A percentile compares a stretch with the other conserved stretches of the same genome.
phyloP scores from a whole-genome alignment of 805 yeast species.

The Candida stauntonica region DNA sequence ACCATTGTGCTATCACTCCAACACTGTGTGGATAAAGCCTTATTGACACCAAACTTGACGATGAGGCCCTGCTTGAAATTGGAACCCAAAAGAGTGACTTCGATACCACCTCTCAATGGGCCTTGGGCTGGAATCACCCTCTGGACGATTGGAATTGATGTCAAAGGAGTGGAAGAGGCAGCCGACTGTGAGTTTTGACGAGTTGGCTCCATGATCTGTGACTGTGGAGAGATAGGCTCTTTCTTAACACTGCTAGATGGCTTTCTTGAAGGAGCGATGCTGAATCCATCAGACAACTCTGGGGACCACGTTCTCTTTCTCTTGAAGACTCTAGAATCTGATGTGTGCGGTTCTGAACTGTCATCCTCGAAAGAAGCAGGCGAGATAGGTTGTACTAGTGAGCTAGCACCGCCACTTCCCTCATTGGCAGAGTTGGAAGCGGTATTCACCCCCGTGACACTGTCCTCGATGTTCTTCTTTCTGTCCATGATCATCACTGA shows the following conservation, averaged over 20 bases:
- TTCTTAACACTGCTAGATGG: slow-evolving; percentile 36
- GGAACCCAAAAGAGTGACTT: slow-evolving; percentile 83
- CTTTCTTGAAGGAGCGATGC: slow-evolving; percentile 32
- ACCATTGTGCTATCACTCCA: slow-evolving; percentile 96
- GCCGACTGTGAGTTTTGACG: slow-evolving; percentile 7
- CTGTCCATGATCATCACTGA: slow-evolving; percentile 92
- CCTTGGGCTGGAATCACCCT: slow-evolving; percentile 95
- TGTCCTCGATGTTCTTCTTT: slow-evolving; percentile 44
- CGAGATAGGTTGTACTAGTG: slow-evolving; percentile 38
- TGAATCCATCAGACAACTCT: slow-evolving; percentile 32
- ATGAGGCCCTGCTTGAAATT: slow-evolving; percentile 79
- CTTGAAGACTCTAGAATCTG: slow-evolving; percentile 38
- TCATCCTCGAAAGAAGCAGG: slow-evolving; percentile 63
- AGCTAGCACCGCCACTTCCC: slow-evolving; percentile 6
- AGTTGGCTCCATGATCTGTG: slow-evolving; percentile 11
- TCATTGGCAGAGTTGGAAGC: slow-evolving; percentile 20
- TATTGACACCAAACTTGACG: slow-evolving; percentile 82
- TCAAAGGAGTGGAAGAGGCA: slow-evolving; percentile 2
- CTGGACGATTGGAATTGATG: slow-evolving; percentile 42
- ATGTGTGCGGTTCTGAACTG: slow-evolving; percentile 46
- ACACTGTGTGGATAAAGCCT: slow-evolving; percentile 82
- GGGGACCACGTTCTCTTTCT: slow-evolving; percentile 41
- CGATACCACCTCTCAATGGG: slow-evolving; percentile 93
- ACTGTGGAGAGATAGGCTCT: slow-evolving; percentile 40
- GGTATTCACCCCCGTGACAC: slow-evolving; percentile 12